A percentile compares a stretch with the other conserved stretches of the same genome.
Evolutionary conservation across 2,329 filamentous ascomycete genomes (phyloP).

Genomic region (Blumeria hordei): DNA sequence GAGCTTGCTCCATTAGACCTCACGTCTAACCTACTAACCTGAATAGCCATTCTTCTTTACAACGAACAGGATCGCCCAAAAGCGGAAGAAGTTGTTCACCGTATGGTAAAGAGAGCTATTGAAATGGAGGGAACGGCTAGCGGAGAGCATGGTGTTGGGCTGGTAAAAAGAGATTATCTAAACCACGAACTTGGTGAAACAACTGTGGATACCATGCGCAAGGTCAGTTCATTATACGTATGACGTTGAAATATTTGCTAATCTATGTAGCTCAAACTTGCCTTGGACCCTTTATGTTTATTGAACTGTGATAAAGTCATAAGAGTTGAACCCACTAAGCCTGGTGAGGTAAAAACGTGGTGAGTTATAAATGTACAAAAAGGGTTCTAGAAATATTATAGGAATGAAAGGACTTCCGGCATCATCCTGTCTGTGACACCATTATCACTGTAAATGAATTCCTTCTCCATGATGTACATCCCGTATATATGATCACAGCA

Average conservation of each 20-base stretch:
- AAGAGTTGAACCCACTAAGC: conserved; percentile 29
- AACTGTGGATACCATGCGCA: conserved; percentile 65
- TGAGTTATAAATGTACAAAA: conserved; percentile 6
- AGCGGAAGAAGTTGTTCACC: conserved; percentile 49
- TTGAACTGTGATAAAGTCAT: conserved; percentile 44
- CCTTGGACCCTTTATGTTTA: conserved; percentile 51
- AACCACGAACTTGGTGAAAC: conserved; percentile 49
- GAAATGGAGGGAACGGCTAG: conserved; percentile 71
- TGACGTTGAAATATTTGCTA: not conserved
- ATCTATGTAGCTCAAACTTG: conserved; percentile 40
- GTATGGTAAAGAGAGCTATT: conserved; percentile 68
- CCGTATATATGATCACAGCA: too few relatives aligned
- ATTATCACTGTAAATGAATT: too few relatives aligned
- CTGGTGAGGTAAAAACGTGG: conserved; percentile 23
- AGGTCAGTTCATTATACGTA: conserved; percentile 21
- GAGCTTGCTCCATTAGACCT: conserved; percentile 6
- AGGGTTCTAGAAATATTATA: too few relatives aligned
- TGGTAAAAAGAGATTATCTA: conserved; percentile 69
- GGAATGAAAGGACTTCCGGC: too few relatives aligned
- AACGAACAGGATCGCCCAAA: conserved; percentile 40
- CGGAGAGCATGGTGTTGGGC: conserved; percentile 61
- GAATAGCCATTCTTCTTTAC: conserved; percentile 30
- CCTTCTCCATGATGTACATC: too few relatives aligned
- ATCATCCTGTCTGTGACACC: too few relatives aligned
- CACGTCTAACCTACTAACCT: not conserved